Conservation (phyloP, 2,329 filamentous ascomycete genomes). For the Exophiala alcalophila region DNA sequence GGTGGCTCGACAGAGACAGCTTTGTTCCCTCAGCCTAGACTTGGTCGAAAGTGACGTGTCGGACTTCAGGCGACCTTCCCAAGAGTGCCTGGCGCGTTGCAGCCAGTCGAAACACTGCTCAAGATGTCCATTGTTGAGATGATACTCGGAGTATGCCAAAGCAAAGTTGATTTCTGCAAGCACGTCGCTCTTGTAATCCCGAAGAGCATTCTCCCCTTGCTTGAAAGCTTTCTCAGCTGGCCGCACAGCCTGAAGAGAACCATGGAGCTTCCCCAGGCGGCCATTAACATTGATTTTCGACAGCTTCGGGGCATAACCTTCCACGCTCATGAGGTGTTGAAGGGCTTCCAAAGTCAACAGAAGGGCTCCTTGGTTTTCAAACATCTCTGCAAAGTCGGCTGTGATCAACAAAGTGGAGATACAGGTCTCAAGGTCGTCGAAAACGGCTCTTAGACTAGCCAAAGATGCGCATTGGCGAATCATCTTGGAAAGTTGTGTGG, state of each 20-base stretch:
- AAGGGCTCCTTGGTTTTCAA: conserved; percentile 52
- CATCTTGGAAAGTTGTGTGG: conserved; percentile 35
- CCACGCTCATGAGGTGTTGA: conserved; percentile 48
- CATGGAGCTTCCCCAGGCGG: conserved; percentile 54
- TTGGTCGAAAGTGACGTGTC: conserved; percentile 6
- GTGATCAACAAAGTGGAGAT: conserved; percentile 52
- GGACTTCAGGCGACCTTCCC: conserved; percentile 23
- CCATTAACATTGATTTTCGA: conserved; percentile 44
- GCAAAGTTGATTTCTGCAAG: conserved; percentile 58
- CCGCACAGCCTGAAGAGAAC: conserved; percentile 59
- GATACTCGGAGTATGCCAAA: conserved; percentile 71
- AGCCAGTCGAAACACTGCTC: conserved; percentile 54
- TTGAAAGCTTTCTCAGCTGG: conserved; percentile 58
- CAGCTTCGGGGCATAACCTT: conserved; percentile 37
- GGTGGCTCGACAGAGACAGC: conserved; percentile 17
- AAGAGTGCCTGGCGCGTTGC: conserved; percentile 34
- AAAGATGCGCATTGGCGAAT: conserved; percentile 44
- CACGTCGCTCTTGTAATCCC: conserved; percentile 40
- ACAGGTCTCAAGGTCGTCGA: conserved; percentile 53
- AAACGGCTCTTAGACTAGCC: conserved; percentile 40
- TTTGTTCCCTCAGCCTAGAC: conserved; percentile 16
- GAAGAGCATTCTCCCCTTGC: conserved; percentile 53
- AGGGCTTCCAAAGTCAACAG: conserved; percentile 51
- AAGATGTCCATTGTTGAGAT: conserved; percentile 63
- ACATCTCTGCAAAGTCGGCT: conserved; percentile 57